Evolutionary conservation across 2,329 filamentous ascomycete genomes (phyloP).

Genomic region (Aspergillus pseudoterreus): DNA sequence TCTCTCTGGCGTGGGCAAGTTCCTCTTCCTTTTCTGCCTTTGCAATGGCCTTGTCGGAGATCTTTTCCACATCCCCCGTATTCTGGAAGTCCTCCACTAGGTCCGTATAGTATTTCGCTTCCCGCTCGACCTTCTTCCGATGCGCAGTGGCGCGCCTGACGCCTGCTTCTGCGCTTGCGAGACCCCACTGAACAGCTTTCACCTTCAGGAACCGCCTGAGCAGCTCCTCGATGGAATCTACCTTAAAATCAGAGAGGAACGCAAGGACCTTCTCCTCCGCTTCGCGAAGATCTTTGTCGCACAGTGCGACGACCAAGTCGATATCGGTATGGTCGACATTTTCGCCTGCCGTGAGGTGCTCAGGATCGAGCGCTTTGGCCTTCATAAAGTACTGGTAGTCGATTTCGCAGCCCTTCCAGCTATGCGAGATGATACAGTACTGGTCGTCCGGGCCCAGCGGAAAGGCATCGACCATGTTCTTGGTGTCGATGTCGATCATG

Average conservation of each 20-base stretch:
- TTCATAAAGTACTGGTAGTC: constrained; percentile 24
- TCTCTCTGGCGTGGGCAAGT: background rate
- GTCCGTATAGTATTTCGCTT: background rate
- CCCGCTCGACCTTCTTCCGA: background rate
- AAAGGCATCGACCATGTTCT: constrained; percentile 24
- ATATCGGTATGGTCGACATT: constrained; percentile 1
- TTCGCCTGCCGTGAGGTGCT: background rate
- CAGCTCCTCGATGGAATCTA: background rate
- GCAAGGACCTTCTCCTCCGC: background rate
- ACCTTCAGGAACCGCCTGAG: background rate
- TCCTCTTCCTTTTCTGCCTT: background rate
- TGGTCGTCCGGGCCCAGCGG: constrained; percentile 23
- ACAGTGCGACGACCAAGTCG: background rate
- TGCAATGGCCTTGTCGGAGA: background rate
- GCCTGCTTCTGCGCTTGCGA: background rate
- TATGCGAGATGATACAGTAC: constrained; percentile 36
- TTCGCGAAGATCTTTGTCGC: background rate
- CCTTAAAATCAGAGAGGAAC: background rate
- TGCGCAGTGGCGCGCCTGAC: background rate
- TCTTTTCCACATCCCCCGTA: background rate
- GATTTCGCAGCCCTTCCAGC: constrained; percentile 33
- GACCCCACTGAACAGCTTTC: background rate
- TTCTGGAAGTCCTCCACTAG: background rate
- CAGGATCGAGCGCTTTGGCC: constrained; percentile 8
- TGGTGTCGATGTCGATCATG: constrained; percentile 35